Evolutionary conservation across 257 asterid genomes (phyloP).

Genomic region (Anisodus tanguticus): DNA sequence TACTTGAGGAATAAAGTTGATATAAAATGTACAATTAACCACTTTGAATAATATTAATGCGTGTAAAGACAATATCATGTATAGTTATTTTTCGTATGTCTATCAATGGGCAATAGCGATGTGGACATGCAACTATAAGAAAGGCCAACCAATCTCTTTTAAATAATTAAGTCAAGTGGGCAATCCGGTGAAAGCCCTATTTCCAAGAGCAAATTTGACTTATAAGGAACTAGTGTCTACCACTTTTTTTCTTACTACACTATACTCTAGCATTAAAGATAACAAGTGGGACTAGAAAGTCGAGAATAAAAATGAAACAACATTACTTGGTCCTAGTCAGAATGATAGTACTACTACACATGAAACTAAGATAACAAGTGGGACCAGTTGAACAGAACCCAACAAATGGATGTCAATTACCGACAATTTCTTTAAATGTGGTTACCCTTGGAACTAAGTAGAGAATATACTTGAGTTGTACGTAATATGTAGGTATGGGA

Average conservation of each 20-base stretch:
- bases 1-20: no score
- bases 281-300: constrained; percentile 32
- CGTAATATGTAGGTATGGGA: background rate
- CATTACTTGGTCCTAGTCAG: background rate
- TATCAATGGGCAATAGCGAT: background rate
- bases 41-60: background rate
- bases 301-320: background rate
- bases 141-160: constrained; percentile 32
- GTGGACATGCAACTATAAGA: constrained; percentile 26
- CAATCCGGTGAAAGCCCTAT: background rate
- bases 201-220: constrained; percentile 20
- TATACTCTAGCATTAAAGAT: background rate
- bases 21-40: background rate
- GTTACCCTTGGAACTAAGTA: constrained; percentile 34
- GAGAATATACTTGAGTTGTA: constrained; percentile 16
- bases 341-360: background rate
- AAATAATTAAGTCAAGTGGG: constrained; percentile 38
- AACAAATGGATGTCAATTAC: constrained; percentile 36
- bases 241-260: background rate
- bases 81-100: background rate
- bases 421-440: constrained; percentile 40
- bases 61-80: background rate
- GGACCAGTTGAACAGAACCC: constrained; percentile 36
- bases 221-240: background rate
- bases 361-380: constrained; percentile 15